Percentiles rank a stretch among this genome's conserved stretches.
Conservation (phyloP, 768 basidiomycete species). For the Suillus fuscotomentosus region DNA sequence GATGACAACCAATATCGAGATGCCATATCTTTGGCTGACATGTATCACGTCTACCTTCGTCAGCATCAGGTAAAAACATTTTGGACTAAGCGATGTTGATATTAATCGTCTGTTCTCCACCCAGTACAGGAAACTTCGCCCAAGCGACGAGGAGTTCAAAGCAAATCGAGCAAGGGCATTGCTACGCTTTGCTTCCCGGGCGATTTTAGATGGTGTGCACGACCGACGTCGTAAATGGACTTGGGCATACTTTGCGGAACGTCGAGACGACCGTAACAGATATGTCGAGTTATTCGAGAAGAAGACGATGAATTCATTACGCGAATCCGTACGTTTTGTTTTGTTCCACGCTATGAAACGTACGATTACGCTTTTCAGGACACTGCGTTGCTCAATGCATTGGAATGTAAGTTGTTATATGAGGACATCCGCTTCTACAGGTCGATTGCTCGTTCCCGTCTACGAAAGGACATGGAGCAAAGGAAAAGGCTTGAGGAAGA, state of each 20-base stretch:
- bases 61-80: slow-evolving; percentile 61
- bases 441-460: slow-evolving; percentile 85
- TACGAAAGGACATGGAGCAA: slow-evolving; percentile 81
- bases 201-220: slow-evolving; percentile 80
- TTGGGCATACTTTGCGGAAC: slow-evolving; percentile 86
- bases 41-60: slow-evolving; percentile 94
- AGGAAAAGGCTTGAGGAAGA: slow-evolving; percentile 67
- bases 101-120: slow-evolving; percentile 9
- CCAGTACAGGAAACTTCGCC: slow-evolving; percentile 80
- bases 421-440: slow-evolving; percentile 98
- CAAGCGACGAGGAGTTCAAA: slow-evolving; percentile 56
- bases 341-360: background rate
- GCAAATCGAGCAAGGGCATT: slow-evolving; percentile 65
- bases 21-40: slow-evolving; percentile 87
- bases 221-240: slow-evolving; percentile 86
- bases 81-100: background rate
- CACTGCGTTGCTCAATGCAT: slow-evolving; percentile 45
- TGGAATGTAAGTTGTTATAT: slow-evolving; percentile 85
- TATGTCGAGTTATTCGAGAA: slow-evolving; percentile 88
- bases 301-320: slow-evolving; percentile 54
- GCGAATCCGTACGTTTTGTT: slow-evolving; percentile 49
- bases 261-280: slow-evolving; percentile 80
- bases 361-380: slow-evolving; percentile 40
- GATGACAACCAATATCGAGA: slow-evolving; percentile 96
- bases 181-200: slow-evolving; percentile 73